Percentiles rank a stretch among this genome's conserved stretches.
Evolutionary conservation across 1,284 basidiomycete genomes (phyloP).

Genomic region (Heliocybe sulcata): DNA sequence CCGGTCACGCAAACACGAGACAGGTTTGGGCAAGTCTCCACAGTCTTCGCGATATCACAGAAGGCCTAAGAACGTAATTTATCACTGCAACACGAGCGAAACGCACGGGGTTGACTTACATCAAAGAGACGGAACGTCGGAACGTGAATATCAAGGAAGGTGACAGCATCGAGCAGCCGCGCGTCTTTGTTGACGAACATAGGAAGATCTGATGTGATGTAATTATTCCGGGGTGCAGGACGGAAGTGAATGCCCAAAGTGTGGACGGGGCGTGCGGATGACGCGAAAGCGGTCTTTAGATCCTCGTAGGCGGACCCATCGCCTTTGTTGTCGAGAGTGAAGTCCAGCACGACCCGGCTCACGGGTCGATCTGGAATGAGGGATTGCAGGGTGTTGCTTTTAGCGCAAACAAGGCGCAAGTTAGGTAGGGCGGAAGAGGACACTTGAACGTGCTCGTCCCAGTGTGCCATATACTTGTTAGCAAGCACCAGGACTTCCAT

Average conservation of each 20-base stretch:
- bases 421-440: neutral
- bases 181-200: neutral
- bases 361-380: neutral
- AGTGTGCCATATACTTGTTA: neutral
- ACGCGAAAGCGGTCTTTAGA: neutral
- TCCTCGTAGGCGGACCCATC: neutral
- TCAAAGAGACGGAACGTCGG: neutral
- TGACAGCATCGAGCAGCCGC: neutral
- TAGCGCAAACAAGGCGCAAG: neutral
- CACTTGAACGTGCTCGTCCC: neutral
- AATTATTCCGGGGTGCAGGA: neutral
- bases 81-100: neutral
- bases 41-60: neutral
- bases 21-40: neutral
- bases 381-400: neutral
- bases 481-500: neutral
- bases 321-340: conserved; percentile 1
- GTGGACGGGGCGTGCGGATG: neutral
- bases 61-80: neutral
- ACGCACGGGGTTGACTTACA: neutral
- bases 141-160: neutral
- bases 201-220: neutral
- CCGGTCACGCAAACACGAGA: neutral
- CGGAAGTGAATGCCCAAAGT: conserved; percentile 1
- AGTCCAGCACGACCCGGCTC: neutral